Evolutionary conservation across 768 basidiomycete genomes (phyloP).

Genomic region (Kwoniella mangroviensis): DNA sequence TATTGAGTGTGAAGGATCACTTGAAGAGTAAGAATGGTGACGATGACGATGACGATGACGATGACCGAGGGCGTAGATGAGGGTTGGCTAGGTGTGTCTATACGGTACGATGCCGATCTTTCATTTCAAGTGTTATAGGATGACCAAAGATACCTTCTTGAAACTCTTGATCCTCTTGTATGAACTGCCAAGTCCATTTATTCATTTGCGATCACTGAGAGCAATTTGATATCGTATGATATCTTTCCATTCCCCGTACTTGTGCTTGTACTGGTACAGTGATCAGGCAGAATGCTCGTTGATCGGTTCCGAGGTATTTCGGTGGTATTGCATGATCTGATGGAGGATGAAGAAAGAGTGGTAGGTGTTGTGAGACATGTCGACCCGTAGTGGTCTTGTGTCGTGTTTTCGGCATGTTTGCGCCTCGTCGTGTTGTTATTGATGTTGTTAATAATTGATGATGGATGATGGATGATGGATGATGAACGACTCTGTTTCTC

Average conservation of each 20-base stretch:
- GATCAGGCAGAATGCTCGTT: neutral
- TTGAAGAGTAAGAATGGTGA: too few species aligned
- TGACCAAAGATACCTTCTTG: too few species aligned
- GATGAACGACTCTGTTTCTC: neutral
- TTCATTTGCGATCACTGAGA: neutral
- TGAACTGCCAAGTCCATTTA: too few species aligned
- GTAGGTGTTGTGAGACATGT: neutral
- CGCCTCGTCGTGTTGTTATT: neutral
- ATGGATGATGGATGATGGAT: neutral
- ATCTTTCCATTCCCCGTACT: neutral
- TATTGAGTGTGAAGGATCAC: neutral
- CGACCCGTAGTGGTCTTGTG: neutral
- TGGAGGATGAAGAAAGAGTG: neutral
- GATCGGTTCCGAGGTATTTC: neutral
- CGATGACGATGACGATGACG: too few species aligned
- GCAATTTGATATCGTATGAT: neutral
- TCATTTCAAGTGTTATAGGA: too few species aligned
- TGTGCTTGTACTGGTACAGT: neutral
- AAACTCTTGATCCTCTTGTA: too few species aligned
- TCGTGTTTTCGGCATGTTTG: neutral
- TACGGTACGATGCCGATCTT: slow-evolving; percentile 7
- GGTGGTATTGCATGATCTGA: neutral
- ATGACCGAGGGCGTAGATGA: neutral
- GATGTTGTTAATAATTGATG: neutral
- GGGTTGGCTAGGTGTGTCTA: neutral